Evolutionary conservation across 768 basidiomycete genomes (phyloP), one percentile per base, ranked within the genome.

Genomic region (Dioszegia hungarica): DNA sequence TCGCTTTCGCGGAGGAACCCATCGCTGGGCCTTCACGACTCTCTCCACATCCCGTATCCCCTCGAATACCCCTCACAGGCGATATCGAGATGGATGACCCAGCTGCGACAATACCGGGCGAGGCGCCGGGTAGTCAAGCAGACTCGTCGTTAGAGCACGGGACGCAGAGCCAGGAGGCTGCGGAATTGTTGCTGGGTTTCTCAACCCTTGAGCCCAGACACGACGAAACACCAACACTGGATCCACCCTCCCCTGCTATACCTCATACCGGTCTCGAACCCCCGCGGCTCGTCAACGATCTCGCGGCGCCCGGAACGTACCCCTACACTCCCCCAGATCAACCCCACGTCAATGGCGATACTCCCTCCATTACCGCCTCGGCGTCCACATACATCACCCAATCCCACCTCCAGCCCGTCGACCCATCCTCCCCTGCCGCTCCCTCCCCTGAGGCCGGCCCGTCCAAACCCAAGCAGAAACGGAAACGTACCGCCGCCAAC

Each of bases 301-400:
- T 15, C 27, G 27, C 25, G 20, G 27, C 27, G 27, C 15, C 24
- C 9, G 45, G 52, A 12, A 50, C 50, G 1, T 67, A 54, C 43
- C 65, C 62, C 9, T 62, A 67, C 29, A 67, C 66, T 33, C 66
- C 66, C 8, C 66, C 66, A 1, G 62, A 67, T 28, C 48, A 52
- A 6, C 54, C 45, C 20, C 46, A 51, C 36, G 19, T 17, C 34
- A 28, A 27, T 15, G 50, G 19, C 51, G 43, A 47, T n/a, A 19
- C 36, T 2, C 25, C 40, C 31, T 39, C 27, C 31, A 33, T 60
- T 46, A 22, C 29, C 24, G 36, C 17, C 27, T 31, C 31, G n/a
- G n/a, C n/a, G n/a, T n/a, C 33, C 12, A 28, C 39, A 5, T 50
- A 33, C 22, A 27, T 40, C n/a, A 37, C 25, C 37, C 19, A 34